These are phyloP conservation scores for Arabidopsis thaliana DNA, from an alignment of 345 rosid genomes.

Conservation along the genomic window DNA sequence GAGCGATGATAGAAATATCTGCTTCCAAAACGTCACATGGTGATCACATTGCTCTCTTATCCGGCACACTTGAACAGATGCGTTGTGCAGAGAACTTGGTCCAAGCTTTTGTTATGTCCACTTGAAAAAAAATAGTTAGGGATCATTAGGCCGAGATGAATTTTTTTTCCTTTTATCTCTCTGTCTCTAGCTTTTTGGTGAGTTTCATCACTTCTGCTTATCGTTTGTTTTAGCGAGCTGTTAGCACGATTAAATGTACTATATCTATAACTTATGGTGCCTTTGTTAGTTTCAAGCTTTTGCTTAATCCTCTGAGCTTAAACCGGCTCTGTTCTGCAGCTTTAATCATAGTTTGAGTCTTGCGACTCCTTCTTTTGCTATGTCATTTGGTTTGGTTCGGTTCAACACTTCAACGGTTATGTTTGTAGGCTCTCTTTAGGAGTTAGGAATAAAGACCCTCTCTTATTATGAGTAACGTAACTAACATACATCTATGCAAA, in stretches of 20 bases:
- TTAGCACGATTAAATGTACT: too few relatives aligned
- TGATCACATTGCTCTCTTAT: constrained; percentile 74
- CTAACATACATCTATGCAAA: not conserved
- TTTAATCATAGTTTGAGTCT: not conserved
- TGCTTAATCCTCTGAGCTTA: too few relatives aligned
- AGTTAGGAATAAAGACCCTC: too few relatives aligned
- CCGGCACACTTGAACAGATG: constrained; percentile 89
- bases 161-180: not conserved
- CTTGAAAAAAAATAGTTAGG: constrained; percentile 48
- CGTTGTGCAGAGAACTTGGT: constrained; percentile 88
- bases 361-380: too few relatives aligned
- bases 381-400: too few relatives aligned
- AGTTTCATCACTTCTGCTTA: not conserved
- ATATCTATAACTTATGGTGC: too few relatives aligned
- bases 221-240: not conserved
- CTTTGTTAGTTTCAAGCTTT: too few relatives aligned
- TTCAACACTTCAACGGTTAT: too few relatives aligned
- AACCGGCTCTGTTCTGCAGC: too few relatives aligned
- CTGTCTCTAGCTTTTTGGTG: not conserved
- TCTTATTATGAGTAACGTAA: not conserved
- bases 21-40: constrained; percentile 78
- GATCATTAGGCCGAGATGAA: too few relatives aligned
- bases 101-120: constrained; percentile 93
- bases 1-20: constrained; percentile 86
- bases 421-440: too few relatives aligned